phyloP scores from a whole-genome alignment of 164 flowering plant species.

The Vitis amurensis region DNA sequence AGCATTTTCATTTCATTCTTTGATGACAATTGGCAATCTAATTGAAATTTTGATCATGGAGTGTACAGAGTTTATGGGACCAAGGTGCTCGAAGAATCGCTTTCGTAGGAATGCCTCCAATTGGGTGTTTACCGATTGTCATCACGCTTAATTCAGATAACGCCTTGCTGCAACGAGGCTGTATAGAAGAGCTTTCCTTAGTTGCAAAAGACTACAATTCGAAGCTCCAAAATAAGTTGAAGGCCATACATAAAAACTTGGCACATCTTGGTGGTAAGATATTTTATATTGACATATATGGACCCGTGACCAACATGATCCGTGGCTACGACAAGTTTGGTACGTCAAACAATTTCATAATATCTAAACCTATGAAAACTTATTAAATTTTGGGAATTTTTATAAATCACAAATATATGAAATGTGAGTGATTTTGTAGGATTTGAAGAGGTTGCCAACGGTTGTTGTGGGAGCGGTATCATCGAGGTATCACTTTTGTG shows the following conservation, averaged over 20 bases:
- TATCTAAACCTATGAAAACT: too few relatives aligned
- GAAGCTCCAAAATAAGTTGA: constrained; percentile 35
- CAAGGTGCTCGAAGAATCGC: constrained; percentile 50
- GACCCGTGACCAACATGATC: constrained; percentile 35
- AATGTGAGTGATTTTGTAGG: constrained; percentile 26
- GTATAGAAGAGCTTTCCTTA: constrained; percentile 26
- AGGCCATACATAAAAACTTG: constrained; percentile 19
- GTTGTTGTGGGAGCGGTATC: constrained; percentile 72
- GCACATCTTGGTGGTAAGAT: constrained; percentile 18
- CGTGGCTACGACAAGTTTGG: constrained; percentile 30
- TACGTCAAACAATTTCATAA: constrained; percentile 12
- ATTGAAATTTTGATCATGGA: neutral
- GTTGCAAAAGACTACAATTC: constrained; percentile 43
- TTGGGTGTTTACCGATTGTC: constrained; percentile 70
- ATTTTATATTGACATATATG: constrained; percentile 31
- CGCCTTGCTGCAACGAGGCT: constrained; percentile 17
- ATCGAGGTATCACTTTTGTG: constrained; percentile 50
- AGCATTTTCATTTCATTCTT: neutral
- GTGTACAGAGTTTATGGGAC: constrained; percentile 37
- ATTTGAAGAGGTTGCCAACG: constrained; percentile 41
- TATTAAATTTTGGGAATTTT: too few relatives aligned
- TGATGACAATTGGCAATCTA: neutral
- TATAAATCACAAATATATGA: too few relatives aligned
- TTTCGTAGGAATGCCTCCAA: constrained; percentile 55
- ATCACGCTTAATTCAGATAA: constrained; percentile 39